Conservation (phyloP, 1,284 basidiomycete genomes). For the Lignosus rhinocerotis region DNA sequence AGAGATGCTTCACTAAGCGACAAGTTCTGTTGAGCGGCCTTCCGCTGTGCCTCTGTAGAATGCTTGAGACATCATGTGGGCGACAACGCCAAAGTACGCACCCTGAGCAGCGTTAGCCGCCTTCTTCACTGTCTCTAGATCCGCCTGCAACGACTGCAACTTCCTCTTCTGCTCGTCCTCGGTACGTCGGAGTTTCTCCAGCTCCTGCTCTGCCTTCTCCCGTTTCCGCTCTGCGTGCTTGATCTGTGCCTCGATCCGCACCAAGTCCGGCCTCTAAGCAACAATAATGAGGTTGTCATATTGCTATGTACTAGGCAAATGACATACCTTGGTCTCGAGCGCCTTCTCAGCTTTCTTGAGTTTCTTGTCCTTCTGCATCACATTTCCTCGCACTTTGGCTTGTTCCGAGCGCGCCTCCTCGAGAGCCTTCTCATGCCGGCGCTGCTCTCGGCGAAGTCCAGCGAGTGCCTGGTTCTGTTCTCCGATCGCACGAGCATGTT, state of each 20-base stretch:
- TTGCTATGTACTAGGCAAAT: background rate
- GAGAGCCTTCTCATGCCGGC: slow-evolving; percentile 67
- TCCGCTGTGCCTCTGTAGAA: slow-evolving; percentile 69
- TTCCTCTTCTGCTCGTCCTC: slow-evolving; percentile 65
- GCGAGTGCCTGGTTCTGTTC: slow-evolving; percentile 70
- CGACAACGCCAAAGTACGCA: slow-evolving; percentile 24
- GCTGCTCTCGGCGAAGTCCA: slow-evolving; percentile 69
- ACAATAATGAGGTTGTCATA: background rate
- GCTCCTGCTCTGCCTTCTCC: slow-evolving; percentile 65
- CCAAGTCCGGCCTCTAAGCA: slow-evolving; percentile 77
- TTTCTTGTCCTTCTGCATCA: slow-evolving; percentile 34
- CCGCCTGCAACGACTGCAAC: slow-evolving; percentile 59
- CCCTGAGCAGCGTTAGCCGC: slow-evolving; percentile 81
- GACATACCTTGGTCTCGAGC: slow-evolving; percentile 61
- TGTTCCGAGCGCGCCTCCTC: slow-evolving; percentile 79
- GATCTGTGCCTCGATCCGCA: slow-evolving; percentile 84
- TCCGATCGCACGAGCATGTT: slow-evolving; percentile 70
- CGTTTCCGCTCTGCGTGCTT: slow-evolving; percentile 81
- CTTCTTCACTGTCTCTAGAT: slow-evolving; percentile 66
- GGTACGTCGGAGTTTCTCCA: slow-evolving; percentile 70
- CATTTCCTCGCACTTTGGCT: slow-evolving; percentile 68
- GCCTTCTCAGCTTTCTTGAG: slow-evolving; percentile 37
- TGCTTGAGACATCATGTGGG: background rate
- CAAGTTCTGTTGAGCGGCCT: slow-evolving; percentile 72
- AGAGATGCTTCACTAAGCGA: slow-evolving; percentile 83